Conservation (phyloP, 139 green algal species). For the Yamagishiella unicocca region DNA sequence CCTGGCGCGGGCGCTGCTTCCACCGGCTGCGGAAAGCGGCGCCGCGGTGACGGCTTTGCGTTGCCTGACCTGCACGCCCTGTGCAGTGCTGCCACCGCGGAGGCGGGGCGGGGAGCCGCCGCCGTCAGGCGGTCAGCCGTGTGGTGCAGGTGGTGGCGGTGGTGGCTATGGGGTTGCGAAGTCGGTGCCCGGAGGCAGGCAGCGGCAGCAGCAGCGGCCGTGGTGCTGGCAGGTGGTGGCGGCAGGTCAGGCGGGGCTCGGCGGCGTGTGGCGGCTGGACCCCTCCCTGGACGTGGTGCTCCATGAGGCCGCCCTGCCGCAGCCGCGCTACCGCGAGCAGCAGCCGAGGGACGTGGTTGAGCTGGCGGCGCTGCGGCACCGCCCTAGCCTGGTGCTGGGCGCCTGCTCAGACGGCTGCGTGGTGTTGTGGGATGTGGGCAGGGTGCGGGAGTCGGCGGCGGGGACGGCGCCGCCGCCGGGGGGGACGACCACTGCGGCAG, state of each 20-base stretch:
- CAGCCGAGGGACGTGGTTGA: constrained; percentile 8
- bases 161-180: not conserved
- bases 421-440: constrained; percentile 37
- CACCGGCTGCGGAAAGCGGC: not conserved
- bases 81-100: not conserved
- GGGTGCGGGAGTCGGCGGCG: not conserved
- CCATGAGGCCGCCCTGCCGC: not conserved
- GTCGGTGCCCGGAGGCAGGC: too few species aligned
- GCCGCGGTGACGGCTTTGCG: not conserved
- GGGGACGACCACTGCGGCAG: not conserved
- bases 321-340: not conserved
- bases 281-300: not conserved
- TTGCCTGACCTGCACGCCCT: not conserved
- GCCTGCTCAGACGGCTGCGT: constrained; percentile 23
- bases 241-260: not conserved
- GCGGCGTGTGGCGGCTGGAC: constrained; percentile 24
- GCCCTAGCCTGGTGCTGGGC: constrained; percentile 12
- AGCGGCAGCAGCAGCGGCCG: not conserved
- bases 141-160: not conserved
- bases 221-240: constrained; percentile 38
- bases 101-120: not conserved
- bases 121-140: not conserved
- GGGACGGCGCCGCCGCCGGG: not conserved
- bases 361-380: not conserved
- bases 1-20: not conserved